These are phyloP conservation scores for Kalanchoe fedtschenkoi DNA, from an alignment of 164 flowering plant species.

Conservation along the genomic window DNA sequence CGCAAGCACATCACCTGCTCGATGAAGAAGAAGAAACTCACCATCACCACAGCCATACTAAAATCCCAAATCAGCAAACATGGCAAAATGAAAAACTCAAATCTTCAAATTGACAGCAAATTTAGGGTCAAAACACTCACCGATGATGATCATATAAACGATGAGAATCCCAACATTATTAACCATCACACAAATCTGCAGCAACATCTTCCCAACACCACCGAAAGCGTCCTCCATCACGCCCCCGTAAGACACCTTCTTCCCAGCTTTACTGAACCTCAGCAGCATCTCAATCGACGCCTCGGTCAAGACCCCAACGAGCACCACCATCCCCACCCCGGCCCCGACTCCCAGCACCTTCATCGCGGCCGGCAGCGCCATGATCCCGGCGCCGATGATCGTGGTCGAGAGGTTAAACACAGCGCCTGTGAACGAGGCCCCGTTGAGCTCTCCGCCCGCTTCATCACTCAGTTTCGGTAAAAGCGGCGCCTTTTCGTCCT, in stretches of 20 bases:
- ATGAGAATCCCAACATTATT: slow-evolving; percentile 74
- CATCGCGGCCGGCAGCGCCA: slow-evolving; percentile 93
- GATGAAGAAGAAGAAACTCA: background rate
- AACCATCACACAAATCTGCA: slow-evolving; percentile 60
- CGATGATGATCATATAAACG: slow-evolving; percentile 85
- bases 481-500: slow-evolving; percentile 59
- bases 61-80: background rate
- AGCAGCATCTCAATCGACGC: slow-evolving; percentile 55
- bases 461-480: slow-evolving; percentile 50
- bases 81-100: background rate
- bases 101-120: background rate
- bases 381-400: slow-evolving; percentile 86
- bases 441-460: slow-evolving; percentile 55
- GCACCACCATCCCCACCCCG: slow-evolving; percentile 49
- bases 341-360: slow-evolving; percentile 63
- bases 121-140: slow-evolving; percentile 26
- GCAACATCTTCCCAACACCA: slow-evolving; percentile 44
- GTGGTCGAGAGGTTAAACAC: slow-evolving; percentile 84
- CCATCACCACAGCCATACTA: background rate
- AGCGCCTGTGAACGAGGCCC: slow-evolving; percentile 78
- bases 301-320: slow-evolving; percentile 59
- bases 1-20: slow-evolving; percentile 78
- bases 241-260: slow-evolving; percentile 65
- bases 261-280: slow-evolving; percentile 62
- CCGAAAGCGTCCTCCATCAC: slow-evolving; percentile 93